Evolutionary conservation across 73 alveolate species (phyloP).

Genomic region (Paramecium tetraurelia): DNA sequence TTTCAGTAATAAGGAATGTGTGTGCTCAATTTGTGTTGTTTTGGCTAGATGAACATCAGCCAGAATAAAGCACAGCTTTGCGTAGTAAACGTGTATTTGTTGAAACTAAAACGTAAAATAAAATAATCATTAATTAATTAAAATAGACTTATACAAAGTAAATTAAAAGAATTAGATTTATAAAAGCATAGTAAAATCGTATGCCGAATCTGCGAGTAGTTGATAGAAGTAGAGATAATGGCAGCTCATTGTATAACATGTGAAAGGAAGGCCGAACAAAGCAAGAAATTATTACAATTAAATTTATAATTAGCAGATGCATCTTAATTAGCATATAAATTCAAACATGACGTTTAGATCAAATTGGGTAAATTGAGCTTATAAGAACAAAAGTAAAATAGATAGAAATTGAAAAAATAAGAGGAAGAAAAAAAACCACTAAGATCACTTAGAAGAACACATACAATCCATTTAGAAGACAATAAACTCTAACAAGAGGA

Average conservation of each 20-base stretch:
- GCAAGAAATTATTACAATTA: slow-evolving; percentile 9
- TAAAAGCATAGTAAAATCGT: not conserved
- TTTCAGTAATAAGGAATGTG: not conserved
- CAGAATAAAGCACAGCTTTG: not conserved
- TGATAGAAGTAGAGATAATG: slow-evolving; percentile 36
- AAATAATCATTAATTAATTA: slow-evolving; percentile 12
- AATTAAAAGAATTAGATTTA: slow-evolving; percentile 2
- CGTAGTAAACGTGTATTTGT: not conserved
- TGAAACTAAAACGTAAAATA: slow-evolving; percentile 12
- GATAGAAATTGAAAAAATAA: not conserved
- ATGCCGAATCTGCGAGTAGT: slow-evolving; percentile 25
- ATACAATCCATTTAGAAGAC: not conserved
- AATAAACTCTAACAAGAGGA: not conserved
- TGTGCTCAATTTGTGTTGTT: not conserved
- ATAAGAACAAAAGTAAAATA: not conserved
- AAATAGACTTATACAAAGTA: not conserved
- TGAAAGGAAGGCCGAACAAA: slow-evolving; percentile 12
- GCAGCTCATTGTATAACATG: slow-evolving; percentile 39
- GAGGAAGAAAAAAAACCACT: slow-evolving; percentile 23
- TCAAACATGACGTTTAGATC: not conserved
- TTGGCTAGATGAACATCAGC: not conserved
- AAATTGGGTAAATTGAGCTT: not conserved
- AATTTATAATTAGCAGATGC: not conserved
- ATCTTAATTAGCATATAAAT: not conserved
- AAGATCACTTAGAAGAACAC: slow-evolving; percentile 12